phyloP scores from a whole-genome alignment of 2,329 filamentous ascomycete species.

The Sporothrix humicola region DNA sequence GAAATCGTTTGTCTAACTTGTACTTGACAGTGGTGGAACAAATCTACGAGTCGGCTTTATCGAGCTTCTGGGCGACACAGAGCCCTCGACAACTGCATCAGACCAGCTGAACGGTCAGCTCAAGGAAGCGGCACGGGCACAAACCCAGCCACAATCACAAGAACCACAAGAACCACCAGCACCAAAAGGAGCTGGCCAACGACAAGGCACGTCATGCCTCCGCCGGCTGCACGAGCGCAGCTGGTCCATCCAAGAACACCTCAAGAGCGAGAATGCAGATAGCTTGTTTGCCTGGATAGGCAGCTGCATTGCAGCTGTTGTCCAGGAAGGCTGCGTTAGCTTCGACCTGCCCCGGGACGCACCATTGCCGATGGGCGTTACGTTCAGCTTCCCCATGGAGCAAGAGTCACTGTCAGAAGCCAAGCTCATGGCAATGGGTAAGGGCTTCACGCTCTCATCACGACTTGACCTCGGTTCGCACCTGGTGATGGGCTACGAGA shows the following conservation, averaged over 20 bases:
- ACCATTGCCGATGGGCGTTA: slow-evolving; percentile 68
- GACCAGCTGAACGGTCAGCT: slow-evolving; percentile 34
- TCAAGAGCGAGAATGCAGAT: slow-evolving; percentile 76
- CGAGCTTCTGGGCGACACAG: slow-evolving; percentile 56
- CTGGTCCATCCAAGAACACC: slow-evolving; percentile 74
- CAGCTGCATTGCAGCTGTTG: slow-evolving; percentile 74
- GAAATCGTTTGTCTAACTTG: slow-evolving; percentile 39
- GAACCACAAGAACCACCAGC: not conserved
- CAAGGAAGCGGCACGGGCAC: slow-evolving; percentile 27
- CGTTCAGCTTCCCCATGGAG: slow-evolving; percentile 73
- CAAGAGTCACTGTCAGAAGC: slow-evolving; percentile 68
- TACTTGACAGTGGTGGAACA: slow-evolving; percentile 63
- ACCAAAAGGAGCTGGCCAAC: slow-evolving; percentile 13
- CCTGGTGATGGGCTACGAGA: slow-evolving; percentile 63
- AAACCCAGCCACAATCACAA: not conserved
- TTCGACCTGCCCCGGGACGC: slow-evolving; percentile 51
- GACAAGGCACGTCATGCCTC: slow-evolving; percentile 44
- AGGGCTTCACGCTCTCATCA: slow-evolving; percentile 68
- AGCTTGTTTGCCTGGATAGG: slow-evolving; percentile 84
- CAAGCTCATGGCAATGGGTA: slow-evolving; percentile 71
- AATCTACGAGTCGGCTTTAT: slow-evolving; percentile 73
- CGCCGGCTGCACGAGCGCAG: slow-evolving; percentile 68
- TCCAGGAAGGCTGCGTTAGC: slow-evolving; percentile 60
- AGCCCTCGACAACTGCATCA: not conserved
- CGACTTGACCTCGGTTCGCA: slow-evolving; percentile 65